Evolutionary conservation across 768 basidiomycete species (phyloP), one percentile per base, ranked within the genome.

Genomic region (Psilocybe cyanescens): DNA sequence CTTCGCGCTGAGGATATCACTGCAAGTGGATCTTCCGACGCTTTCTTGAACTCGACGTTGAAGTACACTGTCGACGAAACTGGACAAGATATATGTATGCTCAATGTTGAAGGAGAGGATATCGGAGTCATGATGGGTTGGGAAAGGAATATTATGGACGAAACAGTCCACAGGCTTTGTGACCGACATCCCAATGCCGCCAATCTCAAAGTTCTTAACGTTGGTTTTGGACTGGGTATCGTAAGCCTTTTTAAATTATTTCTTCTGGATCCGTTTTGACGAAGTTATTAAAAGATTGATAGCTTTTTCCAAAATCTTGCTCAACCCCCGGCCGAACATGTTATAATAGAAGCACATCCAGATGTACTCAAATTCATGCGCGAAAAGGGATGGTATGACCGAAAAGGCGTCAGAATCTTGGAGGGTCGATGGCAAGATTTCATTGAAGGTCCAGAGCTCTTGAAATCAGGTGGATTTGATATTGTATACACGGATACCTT

Each of bases 81-180:
- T 37, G 94, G 91, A 1, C 94, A 95, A 72, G 90, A 94, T 53
- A 84, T 97, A 19, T 97, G 95, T 63, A 75, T 92, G 54, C 70
- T 94, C 55, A 76, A 82, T 61, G 78, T 83, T 2, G 83, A 79
- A 12, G 86, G 86, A 30, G 89, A 90, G 65, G 90, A 95, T 61
- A 85, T 96, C n/a, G 94, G 95, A 11, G 97, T 99, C 4, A 99
- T 99, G 97, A 99, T 99, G 97, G 94, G 95, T 1, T 99, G 97
- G 97, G 97, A 99, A 74, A 76, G 77, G 48, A 82, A 76, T 7
- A 93, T 99, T 68, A 99, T 99, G 97, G 72, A 79, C 60, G 82
- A 86, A 68, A 97, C 95, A 4, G 95, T 94, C 17, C 72, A 81
- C 57, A 74, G 76, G 55, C 79, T 98, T 64, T 89, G 86, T 62